Evolutionary conservation across 345 rosid species (phyloP).

Genomic region (Psidium guajava): DNA sequence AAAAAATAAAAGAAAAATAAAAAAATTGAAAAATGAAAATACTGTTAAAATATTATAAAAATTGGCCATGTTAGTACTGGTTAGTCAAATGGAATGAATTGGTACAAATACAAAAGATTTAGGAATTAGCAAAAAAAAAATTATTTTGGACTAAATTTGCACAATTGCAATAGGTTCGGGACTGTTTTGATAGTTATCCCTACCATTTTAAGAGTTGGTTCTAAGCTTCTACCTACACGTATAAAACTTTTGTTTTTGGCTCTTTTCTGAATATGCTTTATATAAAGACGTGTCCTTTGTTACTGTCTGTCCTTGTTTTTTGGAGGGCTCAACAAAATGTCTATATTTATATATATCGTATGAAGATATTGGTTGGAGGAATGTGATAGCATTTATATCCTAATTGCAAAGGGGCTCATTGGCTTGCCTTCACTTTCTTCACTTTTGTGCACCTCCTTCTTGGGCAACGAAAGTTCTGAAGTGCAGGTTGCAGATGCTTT

Average conservation of each 20-base stretch:
- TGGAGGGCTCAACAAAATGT: background rate
- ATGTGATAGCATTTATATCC: background rate
- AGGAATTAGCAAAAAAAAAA: no score
- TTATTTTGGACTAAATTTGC: no score
- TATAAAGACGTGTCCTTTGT: background rate
- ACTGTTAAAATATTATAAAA: no score
- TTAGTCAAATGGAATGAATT: no score
- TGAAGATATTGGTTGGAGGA: background rate
- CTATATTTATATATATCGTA: background rate
- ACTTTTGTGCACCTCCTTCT: background rate
- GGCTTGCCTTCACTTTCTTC: background rate
- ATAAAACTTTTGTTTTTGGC: background rate
- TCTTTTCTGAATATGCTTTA: background rate
- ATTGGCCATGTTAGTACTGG: no score
- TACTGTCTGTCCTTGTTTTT: background rate
- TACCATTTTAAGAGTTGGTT: background rate
- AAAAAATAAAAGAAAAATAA: no score
- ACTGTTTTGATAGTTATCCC: no score
- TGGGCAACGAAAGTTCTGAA: background rate
- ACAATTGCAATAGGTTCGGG: no score
- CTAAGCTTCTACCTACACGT: background rate
- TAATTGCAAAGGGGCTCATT: background rate
- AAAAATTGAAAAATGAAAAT: no score
- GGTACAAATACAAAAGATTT: no score
- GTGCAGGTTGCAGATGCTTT: background rate